Evolutionary conservation across 2,329 filamentous ascomycete species (phyloP), one percentile per base, ranked within the genome.

Genomic region (Colletotrichum australisinense): DNA sequence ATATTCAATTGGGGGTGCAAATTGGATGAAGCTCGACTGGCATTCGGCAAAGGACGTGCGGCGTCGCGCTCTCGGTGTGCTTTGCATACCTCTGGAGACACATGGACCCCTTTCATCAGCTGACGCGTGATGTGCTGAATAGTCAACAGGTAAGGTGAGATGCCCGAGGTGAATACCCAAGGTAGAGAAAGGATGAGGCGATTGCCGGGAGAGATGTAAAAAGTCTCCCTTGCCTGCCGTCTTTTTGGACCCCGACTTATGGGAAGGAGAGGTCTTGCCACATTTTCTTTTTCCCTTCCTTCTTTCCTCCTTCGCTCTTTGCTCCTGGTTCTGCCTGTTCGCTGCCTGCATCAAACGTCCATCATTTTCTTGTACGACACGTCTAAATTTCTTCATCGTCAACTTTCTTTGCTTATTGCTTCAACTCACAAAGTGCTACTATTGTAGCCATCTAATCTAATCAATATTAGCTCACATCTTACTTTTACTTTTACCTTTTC

Each of bases 141-240:
- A 19, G 16, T 19, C 14, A 19, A 42, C 5, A 42, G 38, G 38
- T 42, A 42, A 42, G 38, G 38, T 42, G 16, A 42, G 16, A 16
- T 42, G 19, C 14, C 14, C 19, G 16, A 42, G 38, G 38, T 22
- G 35, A 57, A 55, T 67, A 26, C 26, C 26, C 4, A 26, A 24
- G 24, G 24, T 26, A 64, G 28, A 30, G 66, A 59, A 58, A 68
- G 52, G 22, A 49, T 42, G 64, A 52, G 56, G 46, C 30, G 42
- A 63, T 38, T 69, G 30, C 42, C 4, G 42, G 35, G 24, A 69
- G 32, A 60, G 66, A 66, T 32, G 67, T 66, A 63, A 71, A 63
- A 73, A 42, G 71, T 49, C 71, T 71, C 71, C 66, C 67, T 73
- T 73, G 35, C 22, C 58, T 30, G 35, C 49, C 35, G 65, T 69